Evolutionary conservation across 2,329 filamentous ascomycete genomes (phyloP).

Genomic region (Phaeosphaeria sp.): DNA sequence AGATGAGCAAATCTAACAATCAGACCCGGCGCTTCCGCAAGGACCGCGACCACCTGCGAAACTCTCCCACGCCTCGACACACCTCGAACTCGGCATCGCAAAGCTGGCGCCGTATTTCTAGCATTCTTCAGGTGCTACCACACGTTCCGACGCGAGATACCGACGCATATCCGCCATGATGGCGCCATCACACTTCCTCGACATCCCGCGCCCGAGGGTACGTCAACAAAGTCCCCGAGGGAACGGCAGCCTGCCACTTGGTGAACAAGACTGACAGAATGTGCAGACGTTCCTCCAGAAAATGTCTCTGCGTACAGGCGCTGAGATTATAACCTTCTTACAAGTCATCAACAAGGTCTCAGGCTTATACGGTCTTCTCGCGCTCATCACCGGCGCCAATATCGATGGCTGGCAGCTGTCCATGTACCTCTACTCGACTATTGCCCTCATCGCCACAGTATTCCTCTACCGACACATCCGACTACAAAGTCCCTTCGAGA

Average conservation of each 20-base stretch:
- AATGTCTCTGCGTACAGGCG: conserved; percentile 85
- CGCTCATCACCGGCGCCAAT: conserved; percentile 84
- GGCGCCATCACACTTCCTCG: conserved; percentile 42
- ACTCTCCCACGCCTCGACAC: conserved; percentile 7
- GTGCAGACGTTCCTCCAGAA: conserved; percentile 81
- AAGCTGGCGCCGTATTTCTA: conserved; percentile 27
- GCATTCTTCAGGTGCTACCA: conserved; percentile 1
- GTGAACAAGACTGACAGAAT: conserved; percentile 21
- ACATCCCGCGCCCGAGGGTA: conserved; percentile 50
- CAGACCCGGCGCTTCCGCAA: conserved; percentile 23
- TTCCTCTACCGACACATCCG: conserved; percentile 82
- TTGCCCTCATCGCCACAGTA: conserved; percentile 71
- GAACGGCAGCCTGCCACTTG: not conserved
- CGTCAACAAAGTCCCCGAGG: conserved; percentile 18
- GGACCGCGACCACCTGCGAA: conserved; percentile 8
- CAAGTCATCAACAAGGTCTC: conserved; percentile 92
- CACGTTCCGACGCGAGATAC: conserved; percentile 3
- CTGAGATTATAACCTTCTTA: conserved; percentile 82
- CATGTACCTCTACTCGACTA: conserved; percentile 88
- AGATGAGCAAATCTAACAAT: conserved; percentile 28
- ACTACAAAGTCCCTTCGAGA: conserved; percentile 78
- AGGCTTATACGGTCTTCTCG: conserved; percentile 87
- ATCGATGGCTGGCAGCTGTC: conserved; percentile 84
- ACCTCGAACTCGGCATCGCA: conserved; percentile 9
- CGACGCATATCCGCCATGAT: conserved; percentile 30